Evolutionary conservation across 2,329 filamentous ascomycete species (phyloP), one percentile per base, ranked within the genome.

Genomic region (Lachnellula hyalina): DNA sequence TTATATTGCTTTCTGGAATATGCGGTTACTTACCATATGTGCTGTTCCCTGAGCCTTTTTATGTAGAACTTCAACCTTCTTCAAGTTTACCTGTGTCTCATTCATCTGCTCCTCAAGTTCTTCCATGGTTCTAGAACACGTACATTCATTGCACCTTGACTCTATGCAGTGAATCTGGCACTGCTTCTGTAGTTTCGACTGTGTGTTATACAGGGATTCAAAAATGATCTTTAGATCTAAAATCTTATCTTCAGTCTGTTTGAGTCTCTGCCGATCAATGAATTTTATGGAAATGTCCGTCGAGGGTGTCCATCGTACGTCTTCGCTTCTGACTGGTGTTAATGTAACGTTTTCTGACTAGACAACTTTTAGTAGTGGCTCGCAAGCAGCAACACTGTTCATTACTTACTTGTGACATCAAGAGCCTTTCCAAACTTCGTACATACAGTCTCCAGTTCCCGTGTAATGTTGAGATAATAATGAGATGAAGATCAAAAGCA

Each of bases 401-500:
- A n/a, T n/a, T 12, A 19, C 36, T 36, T 45, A 41, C 50, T 42
- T 58, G 54, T 40, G 46, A 5, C 21, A 34, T 58, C 46, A 58
- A 35, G 3, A 47, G 14, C n/a, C 19, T 42, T 40, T 54, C 56
- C 6, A 59, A 46, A 36, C 41, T 50, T 35, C 51, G 35, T 6
- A 61, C 47, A 44, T 61, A 61, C 1, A 49, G 17, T 14, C 54
- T n/a, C 59, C 59, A 61, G 25, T 59, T 61, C 19, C 50, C 56
- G 14, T 57, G 52, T 17, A 54, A 35, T 0, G 50, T 55, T 11
- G 52, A 51, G n/a, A 61, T 49, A 4, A 61, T 21, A 28, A 57
- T 58, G 14, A 32, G 44, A 40, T 61, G 59, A n/a, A 61, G 52
- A 23, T 57, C 45, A 41, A 61, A 59, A 6, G 56, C 47, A 46